phyloP scores from a whole-genome alignment of 352 stramenopile species.

The Thalassiosira hispida region DNA sequence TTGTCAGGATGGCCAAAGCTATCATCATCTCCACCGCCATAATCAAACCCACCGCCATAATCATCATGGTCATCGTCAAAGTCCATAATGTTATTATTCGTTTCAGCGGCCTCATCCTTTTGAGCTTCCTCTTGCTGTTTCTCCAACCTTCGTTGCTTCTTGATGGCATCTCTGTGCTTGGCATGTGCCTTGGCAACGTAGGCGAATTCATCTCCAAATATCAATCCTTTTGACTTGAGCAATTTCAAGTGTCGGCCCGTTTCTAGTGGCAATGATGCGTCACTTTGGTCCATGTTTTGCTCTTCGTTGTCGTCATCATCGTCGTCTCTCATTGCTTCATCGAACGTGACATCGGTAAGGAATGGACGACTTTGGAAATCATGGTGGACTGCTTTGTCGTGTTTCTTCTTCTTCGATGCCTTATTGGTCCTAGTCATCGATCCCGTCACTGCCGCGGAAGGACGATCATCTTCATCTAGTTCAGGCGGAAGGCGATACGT shows the following conservation, averaged over 20 bases:
- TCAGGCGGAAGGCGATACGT: constrained; percentile 66
- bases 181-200: constrained; percentile 77
- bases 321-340: constrained; percentile 26
- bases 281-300: neutral
- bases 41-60: constrained; percentile 58
- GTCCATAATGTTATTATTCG: neutral
- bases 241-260: neutral
- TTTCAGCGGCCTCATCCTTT: constrained; percentile 7
- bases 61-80: constrained; percentile 58
- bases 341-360: constrained; percentile 50
- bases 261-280: neutral
- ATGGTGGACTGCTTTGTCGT: neutral
- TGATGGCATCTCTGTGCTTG: constrained; percentile 57
- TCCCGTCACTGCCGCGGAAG: constrained; percentile 71
- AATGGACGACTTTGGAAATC: constrained; percentile 23
- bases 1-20: constrained; percentile 28
- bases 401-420: constrained; percentile 15
- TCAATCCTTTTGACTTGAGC: constrained; percentile 40
- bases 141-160: constrained; percentile 47
- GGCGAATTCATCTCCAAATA: constrained; percentile 80
- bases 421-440: constrained; percentile 50
- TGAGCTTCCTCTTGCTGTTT: constrained; percentile 8
- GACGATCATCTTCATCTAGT: constrained; percentile 53
- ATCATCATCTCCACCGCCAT: constrained; percentile 47
- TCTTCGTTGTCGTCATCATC: neutral